Base-by-base conservation (phyloP, 495 filamentous ascomycete genomes). In the Hypoxylon crocopeplum region DNA sequence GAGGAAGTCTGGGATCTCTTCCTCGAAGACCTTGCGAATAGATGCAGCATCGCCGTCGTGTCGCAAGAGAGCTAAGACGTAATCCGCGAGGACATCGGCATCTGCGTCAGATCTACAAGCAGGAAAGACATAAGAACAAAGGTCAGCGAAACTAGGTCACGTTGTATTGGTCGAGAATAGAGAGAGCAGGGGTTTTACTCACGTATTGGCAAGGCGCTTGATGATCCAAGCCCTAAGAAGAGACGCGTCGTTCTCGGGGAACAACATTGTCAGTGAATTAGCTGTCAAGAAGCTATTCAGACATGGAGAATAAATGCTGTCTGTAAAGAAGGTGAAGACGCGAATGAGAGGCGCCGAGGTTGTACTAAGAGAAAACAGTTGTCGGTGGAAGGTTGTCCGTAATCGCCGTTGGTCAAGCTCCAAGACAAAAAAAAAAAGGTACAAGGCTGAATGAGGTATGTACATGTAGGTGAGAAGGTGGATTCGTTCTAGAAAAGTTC, bases 61-160 rank as follows among this genome's bases (percentile, higher is more conserved):
- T 49, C 84, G 84, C 25, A 97, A 79, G 7, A 98, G 84, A n/a
- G 93, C 93, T 24, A 97, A 77, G 0, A 98, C 90, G 68, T 97
- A 98, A 68, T 98, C 94, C 24, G 92, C 93, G 12, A 98, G 87
- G 2, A 98, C 91, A 66, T 97, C 92, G 22, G 91, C 87, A 71
- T 98, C 94, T 40, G 93, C 94, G 72, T 97, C 94, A 11, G 92
- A 96, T 50, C 91, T 96, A 56, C 7, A 64, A 13, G 21, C n/a
- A 39, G 21, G 22, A n/a, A 12, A 42, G 5, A 39, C 27, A 59
- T 27, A 56, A 44, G 33, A 27, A 47, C 30, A 56, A 47, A 37
- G 25, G 64, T 64, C 27, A 61, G 64, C 20, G n/a, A 44, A 27
- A 13, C 16, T 10, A n/a, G n/a, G n/a, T n/a, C n/a, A n/a, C n/a